Base-by-base conservation (phyloP, 208 protist species). In the Wallacemonas sp. region DNA sequence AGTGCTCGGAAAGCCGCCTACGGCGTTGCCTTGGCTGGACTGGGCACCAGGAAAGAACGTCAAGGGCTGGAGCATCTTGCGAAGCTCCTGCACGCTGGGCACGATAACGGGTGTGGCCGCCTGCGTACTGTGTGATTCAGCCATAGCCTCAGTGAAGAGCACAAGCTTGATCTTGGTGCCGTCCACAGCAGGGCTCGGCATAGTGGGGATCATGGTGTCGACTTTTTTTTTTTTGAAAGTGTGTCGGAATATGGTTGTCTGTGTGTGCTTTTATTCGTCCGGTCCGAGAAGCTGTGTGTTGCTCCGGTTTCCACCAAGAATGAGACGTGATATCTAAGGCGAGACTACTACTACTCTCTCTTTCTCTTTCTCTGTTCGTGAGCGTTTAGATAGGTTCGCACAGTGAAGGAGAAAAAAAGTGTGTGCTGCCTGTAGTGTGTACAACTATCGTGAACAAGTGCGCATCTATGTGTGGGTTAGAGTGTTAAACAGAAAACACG, bases 151-250 rank as follows among this genome's bases (percentile, higher is more conserved):
- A 14, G 52, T 41, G 52, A 59, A 41, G 31, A 59, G 7, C 7
- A 59, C 52, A 3, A 59, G 29, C 31, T 59, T 59, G 7, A 59
- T 59, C 28, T 59, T 59, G 52, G 52, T 59, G 31, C n/a, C 4
- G 10, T 41, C 52, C 26, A 59, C 16, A 10, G 48, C 48, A 16
- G 44, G 44, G 26, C 48, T 31, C 25, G 25, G 7, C 18, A 18
- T 7, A 8, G 48, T 55, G n/a, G 20, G 25, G 3, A 20, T 11
- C 48, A 31, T 32, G 3, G 8, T 18, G 48, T 10, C 29, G 4
- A 55, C n/a, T 48, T 48, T 5, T 48, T 48, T 0, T 14, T 22
- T 41, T 41, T 7, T 41, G 36, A 41, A 7, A 41, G 36, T n/a
- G n/a, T n/a, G n/a, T 41, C 31, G 10, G 5, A 5, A 25, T 59